A percentile compares a stretch with the other conserved stretches of the same genome.
phyloP scores from a whole-genome alignment of 176 grass and related monocot species.

The Chrysopogon serrulatus region DNA sequence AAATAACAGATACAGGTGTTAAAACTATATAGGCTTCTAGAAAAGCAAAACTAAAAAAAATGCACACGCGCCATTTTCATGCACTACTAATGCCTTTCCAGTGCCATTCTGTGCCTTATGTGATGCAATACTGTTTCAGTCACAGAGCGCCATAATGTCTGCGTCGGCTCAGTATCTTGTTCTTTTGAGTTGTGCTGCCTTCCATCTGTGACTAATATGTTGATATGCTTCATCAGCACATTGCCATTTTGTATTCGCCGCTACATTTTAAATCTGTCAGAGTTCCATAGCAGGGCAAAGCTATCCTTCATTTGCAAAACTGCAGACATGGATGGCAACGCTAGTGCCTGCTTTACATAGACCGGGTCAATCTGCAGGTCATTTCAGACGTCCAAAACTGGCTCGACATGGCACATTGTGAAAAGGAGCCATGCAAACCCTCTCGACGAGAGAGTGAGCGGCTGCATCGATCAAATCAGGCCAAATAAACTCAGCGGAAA shows the following conservation, averaged over 20 bases:
- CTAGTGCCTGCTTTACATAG: background rate
- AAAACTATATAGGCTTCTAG: background rate
- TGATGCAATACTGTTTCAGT: background rate
- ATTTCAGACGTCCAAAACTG: constrained; percentile 12
- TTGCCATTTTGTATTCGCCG: background rate
- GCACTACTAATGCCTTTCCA: background rate
- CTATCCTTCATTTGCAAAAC: background rate
- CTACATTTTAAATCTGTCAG: background rate
- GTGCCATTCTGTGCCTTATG: background rate
- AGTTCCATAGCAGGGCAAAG: background rate
- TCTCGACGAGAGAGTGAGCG: background rate
- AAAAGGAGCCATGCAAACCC: background rate
- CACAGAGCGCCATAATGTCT: background rate
- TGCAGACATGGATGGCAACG: background rate
- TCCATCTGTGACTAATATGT: too few relatives aligned
- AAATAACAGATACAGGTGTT: background rate
- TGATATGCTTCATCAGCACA: background rate
- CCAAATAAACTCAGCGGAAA: background rate
- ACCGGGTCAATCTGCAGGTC: constrained; percentile 4
- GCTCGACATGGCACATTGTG: constrained; percentile 30
- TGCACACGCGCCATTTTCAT: background rate
- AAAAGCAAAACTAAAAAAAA: background rate
- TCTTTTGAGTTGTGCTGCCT: too few relatives aligned
- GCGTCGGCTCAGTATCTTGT: background rate
- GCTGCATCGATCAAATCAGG: constrained; percentile 17